Evolutionary conservation across 202 grass and related monocot species (phyloP), one percentile per base, ranked within the genome.

Genomic region (Setaria italica): DNA sequence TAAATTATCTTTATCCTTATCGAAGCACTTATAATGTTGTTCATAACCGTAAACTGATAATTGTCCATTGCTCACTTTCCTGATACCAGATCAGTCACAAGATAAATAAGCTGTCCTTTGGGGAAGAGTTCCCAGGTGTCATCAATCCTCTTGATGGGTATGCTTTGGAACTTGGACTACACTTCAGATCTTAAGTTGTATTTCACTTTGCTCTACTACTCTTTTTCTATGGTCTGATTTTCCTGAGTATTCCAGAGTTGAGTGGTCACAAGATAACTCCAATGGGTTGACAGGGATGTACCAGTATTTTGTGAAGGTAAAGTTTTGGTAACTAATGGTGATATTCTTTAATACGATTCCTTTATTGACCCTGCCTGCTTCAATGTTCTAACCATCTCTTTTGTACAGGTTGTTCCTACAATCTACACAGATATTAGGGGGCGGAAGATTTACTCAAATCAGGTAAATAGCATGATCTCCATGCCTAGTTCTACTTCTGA

Each of bases 81-180:
- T 59, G 51, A 87, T 74, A 82, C 71, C 85, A 99, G 97, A 94
- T 99, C 91, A 99, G 87, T 37, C 97, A 99, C 88, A 96, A 90
- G 84, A 99, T 99, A 90, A 96, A 99, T 81, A 99, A 96, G 82
- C 77, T 99, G 29, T 96, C 97, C 46, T 99, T 99, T 88, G 93
- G 97, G 80, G 83, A 87, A 90, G 92, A 94, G 62, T 99, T 99
- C 74, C 97, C 97, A 62, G 97, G 97, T 87, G 97, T 87, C 55
- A 46, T 99, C 73, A 99, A 99, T 92, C 97, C 97, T 78, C 96
- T 98, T 92, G 96, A 98, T 89, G 93, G 93, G 96, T 95, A 94
- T 86, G 90, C 71, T 90, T 21, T 39, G n/a, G 14, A 59, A 42
- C 71, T 82, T 88, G 63, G 15, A 50, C 47, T 49, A 63, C 21